A percentile compares a stretch with the other conserved stretches of the same genome.
These are phyloP conservation scores for Pyracantha coccinea DNA, from an alignment of 331 rosid genomes.

Conservation along the genomic window DNA sequence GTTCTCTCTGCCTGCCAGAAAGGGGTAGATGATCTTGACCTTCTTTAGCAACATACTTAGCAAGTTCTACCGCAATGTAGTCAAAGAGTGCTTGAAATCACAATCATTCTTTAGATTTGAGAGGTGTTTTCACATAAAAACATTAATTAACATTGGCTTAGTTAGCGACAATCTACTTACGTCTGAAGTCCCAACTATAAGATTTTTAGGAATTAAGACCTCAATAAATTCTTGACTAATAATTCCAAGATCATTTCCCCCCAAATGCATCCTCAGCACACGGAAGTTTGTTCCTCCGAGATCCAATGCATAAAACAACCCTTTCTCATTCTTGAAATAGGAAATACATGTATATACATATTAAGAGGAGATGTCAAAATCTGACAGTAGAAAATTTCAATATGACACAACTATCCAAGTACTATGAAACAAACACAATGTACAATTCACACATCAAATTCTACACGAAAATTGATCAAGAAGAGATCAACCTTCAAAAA, in stretches of 20 bases:
- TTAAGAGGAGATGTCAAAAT: not conserved
- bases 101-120: not conserved
- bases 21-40: conserved; percentile 36
- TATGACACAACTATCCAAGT: not conserved
- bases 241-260: conserved; percentile 33
- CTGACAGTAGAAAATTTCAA: not conserved
- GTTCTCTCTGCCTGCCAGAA: conserved; percentile 45
- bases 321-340: conserved; percentile 27
- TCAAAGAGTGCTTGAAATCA: conserved; percentile 36
- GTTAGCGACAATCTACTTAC: conserved; percentile 14
- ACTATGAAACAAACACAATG: not conserved
- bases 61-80: conserved; percentile 37
- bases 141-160: not conserved
- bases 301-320: conserved; percentile 46
- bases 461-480: not conserved
- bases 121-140: not conserved
- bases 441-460: not conserved
- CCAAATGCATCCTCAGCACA: conserved; percentile 41
- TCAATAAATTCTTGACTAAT: conserved; percentile 27
- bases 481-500: not conserved
- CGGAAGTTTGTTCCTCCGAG: conserved; percentile 50
- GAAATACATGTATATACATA: not conserved
- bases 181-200: conserved; percentile 34
- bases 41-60: conserved; percentile 39
- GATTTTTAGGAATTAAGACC: conserved; percentile 33